Percentiles rank a stretch among this genome's conserved stretches.
Evolutionary conservation across 2,329 filamentous ascomycete genomes (phyloP).

Genomic region (Rutstroemia sp.): DNA sequence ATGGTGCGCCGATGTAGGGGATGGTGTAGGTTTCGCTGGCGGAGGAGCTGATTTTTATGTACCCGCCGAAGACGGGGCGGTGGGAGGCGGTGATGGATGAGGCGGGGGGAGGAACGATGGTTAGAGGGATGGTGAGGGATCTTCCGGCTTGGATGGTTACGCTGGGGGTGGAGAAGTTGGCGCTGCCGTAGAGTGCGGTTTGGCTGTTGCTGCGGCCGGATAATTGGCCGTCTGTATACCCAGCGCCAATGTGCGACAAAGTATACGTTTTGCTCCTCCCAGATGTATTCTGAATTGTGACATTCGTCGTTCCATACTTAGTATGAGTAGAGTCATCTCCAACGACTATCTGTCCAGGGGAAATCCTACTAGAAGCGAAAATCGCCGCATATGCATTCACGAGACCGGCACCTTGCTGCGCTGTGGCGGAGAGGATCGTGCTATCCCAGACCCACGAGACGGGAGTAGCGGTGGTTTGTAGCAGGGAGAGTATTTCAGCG

Average conservation of each 20-base stretch:
- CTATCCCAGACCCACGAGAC: constrained; percentile 24
- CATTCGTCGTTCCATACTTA: constrained; percentile 15
- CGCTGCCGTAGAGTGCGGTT: constrained; percentile 20
- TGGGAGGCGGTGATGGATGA: constrained; percentile 14
- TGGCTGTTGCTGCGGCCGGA: constrained; percentile 15
- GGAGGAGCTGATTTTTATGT: constrained; percentile 14
- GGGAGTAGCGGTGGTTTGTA: constrained; percentile 29
- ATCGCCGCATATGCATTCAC: constrained; percentile 30
- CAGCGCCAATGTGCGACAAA: constrained; percentile 21
- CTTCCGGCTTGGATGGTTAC: constrained; percentile 17
- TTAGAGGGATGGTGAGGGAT: constrained; percentile 14
- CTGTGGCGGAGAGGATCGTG: constrained; percentile 24
- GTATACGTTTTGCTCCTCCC: constrained; percentile 17
- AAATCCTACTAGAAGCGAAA: constrained; percentile 17
- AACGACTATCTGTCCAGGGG: constrained; percentile 20
- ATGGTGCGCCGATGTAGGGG: constrained; percentile 24
- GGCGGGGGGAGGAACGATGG: constrained; percentile 12
- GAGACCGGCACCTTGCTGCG: constrained; percentile 32
- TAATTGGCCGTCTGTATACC: constrained; percentile 19
- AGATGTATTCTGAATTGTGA: constrained; percentile 24
- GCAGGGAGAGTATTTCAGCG: constrained; percentile 24
- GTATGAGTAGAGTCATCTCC: constrained; percentile 11
- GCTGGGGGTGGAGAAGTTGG: constrained; percentile 15
- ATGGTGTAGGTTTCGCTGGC: constrained; percentile 16
- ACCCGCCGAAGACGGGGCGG: constrained; percentile 24